Percentiles rank a stretch among this genome's conserved stretches.
These are phyloP conservation scores for Paspalum vaginatum DNA, from an alignment of 176 grass and related monocot genomes.

Conservation along the genomic window DNA sequence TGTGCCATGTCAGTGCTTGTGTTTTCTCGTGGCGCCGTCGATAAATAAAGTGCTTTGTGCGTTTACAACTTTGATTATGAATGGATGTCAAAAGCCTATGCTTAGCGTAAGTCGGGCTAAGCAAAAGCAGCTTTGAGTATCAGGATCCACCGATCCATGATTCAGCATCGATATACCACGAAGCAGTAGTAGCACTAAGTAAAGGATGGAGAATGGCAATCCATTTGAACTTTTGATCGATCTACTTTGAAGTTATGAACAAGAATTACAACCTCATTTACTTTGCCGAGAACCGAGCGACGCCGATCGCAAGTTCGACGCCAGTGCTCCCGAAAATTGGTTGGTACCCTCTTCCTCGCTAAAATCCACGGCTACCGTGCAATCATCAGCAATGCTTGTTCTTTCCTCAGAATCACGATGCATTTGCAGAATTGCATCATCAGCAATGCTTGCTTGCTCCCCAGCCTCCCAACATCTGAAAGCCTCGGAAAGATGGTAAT, in stretches of 20 bases:
- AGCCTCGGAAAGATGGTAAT: not conserved
- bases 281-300: not conserved
- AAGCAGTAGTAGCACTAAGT: not conserved
- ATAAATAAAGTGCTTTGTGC: conserved; percentile 32
- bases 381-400: not conserved
- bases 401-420: not conserved
- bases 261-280: not conserved
- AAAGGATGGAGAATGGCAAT: not conserved
- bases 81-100: too few species aligned
- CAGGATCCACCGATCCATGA: too few species aligned
- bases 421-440: not conserved
- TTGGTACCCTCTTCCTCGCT: not conserved
- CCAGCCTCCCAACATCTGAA: not conserved
- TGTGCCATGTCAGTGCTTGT: not conserved
- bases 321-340: not conserved
- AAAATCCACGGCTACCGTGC: not conserved
- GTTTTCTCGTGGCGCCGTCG: not conserved
- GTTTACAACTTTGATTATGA: not conserved
- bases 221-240: not conserved
- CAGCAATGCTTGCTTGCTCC: not conserved
- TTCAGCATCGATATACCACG: too few species aligned
- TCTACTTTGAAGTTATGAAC: not conserved
- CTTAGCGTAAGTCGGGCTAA: too few species aligned
- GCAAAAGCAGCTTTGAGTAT: too few species aligned
- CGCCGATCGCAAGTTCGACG: not conserved